phyloP scores from a whole-genome alignment of 1,284 basidiomycete genomes.

The Ceratobasidium sp. region DNA sequence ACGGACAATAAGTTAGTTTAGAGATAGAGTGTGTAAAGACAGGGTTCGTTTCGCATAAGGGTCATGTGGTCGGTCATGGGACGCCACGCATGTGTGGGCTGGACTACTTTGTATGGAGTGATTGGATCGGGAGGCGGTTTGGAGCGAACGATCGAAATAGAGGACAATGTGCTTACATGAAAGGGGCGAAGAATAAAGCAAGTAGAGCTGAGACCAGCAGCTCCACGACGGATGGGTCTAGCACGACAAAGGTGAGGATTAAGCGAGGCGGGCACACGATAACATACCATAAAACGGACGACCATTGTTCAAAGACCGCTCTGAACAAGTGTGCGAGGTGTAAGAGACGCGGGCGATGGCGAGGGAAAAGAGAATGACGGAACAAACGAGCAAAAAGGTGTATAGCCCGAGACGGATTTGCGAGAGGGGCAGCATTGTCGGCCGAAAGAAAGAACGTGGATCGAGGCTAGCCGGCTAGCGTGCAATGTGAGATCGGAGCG shows the following conservation, averaged over 20 bases:
- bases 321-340: background rate
- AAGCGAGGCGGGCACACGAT: too few relatives aligned
- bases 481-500: background rate
- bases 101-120: too few relatives aligned
- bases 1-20: background rate
- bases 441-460: constrained; percentile 18
- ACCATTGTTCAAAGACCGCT: background rate
- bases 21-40: background rate
- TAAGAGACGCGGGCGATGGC: constrained; percentile 11
- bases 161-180: background rate
- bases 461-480: constrained; percentile 1
- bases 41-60: background rate
- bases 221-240: background rate
- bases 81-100: background rate
- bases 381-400: constrained; percentile 6
- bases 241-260: background rate
- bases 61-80: constrained; percentile 1
- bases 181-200: background rate
- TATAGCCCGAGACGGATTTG: constrained; percentile 9
- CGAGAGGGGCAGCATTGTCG: constrained; percentile 4
- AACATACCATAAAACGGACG: background rate
- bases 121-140: too few relatives aligned
- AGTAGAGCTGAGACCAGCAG: constrained; percentile 10
- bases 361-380: background rate
- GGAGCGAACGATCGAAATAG: background rate